phyloP scores from a whole-genome alignment of 2,329 filamentous ascomycete species.

The Shiraia bambusicola region DNA sequence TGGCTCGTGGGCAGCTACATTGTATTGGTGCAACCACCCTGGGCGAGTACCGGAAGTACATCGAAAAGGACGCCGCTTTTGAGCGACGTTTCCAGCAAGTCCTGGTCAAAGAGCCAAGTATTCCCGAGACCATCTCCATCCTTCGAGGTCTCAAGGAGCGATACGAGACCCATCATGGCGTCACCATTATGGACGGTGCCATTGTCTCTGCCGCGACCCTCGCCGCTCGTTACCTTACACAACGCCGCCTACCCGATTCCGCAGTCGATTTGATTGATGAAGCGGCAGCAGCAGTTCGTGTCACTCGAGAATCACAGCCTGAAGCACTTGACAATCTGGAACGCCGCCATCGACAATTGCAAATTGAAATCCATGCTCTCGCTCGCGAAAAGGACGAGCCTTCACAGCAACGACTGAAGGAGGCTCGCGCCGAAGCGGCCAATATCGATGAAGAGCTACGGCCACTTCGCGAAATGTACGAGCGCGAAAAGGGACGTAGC shows the following conservation, averaged over 20 bases:
- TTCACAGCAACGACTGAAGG: constrained; percentile 76
- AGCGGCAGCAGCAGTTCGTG: constrained; percentile 91
- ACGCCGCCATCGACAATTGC: constrained; percentile 82
- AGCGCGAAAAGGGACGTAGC: constrained; percentile 86
- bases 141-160: constrained; percentile 97
- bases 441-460: constrained; percentile 92
- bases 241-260: constrained; percentile 87
- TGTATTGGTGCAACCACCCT: constrained; percentile 97
- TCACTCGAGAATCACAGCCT: constrained; percentile 92
- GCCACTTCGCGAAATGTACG: constrained; percentile 92
- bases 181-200: constrained; percentile 91
- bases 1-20: constrained; percentile 92
- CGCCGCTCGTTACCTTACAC: constrained; percentile 89
- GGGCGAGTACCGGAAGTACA: constrained; percentile 95
- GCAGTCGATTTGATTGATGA: constrained; percentile 97
- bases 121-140: constrained; percentile 91
- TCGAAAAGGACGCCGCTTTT: constrained; percentile 97
- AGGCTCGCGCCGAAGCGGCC: constrained; percentile 85
- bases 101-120: constrained; percentile 87
- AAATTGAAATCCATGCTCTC: constrained; percentile 96
- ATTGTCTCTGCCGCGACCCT: constrained; percentile 90
- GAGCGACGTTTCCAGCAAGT: constrained; percentile 99
- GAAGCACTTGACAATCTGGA: constrained; percentile 95
- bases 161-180: constrained; percentile 97
- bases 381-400: constrained; percentile 93